Base-by-base conservation (phyloP, 768 basidiomycete species). In the Crucibulum laeve region DNA sequence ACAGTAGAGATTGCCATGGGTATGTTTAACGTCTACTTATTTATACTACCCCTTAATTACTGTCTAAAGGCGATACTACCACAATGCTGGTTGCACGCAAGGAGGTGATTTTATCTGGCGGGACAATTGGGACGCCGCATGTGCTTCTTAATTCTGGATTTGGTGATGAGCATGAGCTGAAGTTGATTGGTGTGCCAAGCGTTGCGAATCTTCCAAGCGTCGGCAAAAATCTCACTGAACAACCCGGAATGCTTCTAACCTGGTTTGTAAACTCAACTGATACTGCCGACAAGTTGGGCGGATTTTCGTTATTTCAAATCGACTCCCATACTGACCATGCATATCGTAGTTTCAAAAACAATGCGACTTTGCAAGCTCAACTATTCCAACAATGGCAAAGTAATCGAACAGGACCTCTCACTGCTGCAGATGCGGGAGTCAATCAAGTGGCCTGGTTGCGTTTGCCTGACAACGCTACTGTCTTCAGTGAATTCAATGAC, bases 31-130 rank as follows among this genome's bases (percentile, higher is more conserved):
- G 10, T 42, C 3, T 40, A 39, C 22, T 26, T 39, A 21, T 8
- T 39, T 15, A 39, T 21, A 28, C 24, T 25, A 7, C 13, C 25
- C 14, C 17, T 22, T 26, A 13, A 40, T 25, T 40, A 11, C 19
- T 11, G 38, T 3, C 10, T 5, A 1, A 24, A 40, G 38, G 18
- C 18, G 3, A 10, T 21, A 23, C 40, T 44, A 15, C 50, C 2
- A 34, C 40, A 19, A 48, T 19, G 6, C 44, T 61, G 6, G 44
- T 38, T n/a, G 62, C 62, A 4, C 46, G 44, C 5, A 61, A 58
- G 26, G 62, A 64, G 45, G 55, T 65, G 25, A 53, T 65, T 34
- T 50, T 65, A 4, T 62, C 63, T 13, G 61, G 59, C 14, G 63
- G 63, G 5, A 42, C 57, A n/a, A 44, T 61, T 35, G 63, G 60